These are phyloP conservation scores for Capsicum rhomboideum DNA, from an alignment of 257 asterid species.

Conservation along the genomic window DNA sequence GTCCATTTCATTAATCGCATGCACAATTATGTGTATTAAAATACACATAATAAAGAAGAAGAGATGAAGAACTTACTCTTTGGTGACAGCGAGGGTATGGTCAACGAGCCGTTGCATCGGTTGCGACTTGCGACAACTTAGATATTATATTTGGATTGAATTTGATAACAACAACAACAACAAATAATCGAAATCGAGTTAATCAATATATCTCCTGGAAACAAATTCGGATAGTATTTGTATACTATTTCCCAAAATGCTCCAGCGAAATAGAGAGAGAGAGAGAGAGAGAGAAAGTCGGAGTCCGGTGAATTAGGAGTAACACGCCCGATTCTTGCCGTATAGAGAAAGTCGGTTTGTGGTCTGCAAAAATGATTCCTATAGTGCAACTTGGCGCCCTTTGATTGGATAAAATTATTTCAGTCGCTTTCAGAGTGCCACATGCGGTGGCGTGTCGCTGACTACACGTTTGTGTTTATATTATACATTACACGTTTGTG, in stretches of 20 bases:
- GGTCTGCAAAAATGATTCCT: neutral
- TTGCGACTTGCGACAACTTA: constrained; percentile 23
- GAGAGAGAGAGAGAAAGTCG: neutral
- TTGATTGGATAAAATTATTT: neutral
- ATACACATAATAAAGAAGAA: neutral
- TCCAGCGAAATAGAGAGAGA: neutral
- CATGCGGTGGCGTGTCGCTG: neutral
- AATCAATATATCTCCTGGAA: neutral
- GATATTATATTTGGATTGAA: constrained; percentile 2
- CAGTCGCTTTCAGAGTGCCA: neutral
- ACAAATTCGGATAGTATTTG: neutral
- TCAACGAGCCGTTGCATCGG: constrained; percentile 93
- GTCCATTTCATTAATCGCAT: neutral
- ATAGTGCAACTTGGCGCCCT: neutral
- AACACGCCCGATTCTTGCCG: constrained; percentile 18
- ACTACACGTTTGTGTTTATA: neutral
- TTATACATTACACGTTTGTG: neutral
- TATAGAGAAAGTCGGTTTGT: neutral
- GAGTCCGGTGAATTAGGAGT: constrained; percentile 3
- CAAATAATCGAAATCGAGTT: constrained; percentile 4
- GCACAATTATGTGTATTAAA: too few species aligned
- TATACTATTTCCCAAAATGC: neutral
- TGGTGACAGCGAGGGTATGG: constrained; percentile 79
- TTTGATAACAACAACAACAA: neutral
- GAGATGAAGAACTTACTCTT: constrained; percentile 49